Conservation (phyloP, 1,284 basidiomycete species). For the Tetrapyrgos nigripes region DNA sequence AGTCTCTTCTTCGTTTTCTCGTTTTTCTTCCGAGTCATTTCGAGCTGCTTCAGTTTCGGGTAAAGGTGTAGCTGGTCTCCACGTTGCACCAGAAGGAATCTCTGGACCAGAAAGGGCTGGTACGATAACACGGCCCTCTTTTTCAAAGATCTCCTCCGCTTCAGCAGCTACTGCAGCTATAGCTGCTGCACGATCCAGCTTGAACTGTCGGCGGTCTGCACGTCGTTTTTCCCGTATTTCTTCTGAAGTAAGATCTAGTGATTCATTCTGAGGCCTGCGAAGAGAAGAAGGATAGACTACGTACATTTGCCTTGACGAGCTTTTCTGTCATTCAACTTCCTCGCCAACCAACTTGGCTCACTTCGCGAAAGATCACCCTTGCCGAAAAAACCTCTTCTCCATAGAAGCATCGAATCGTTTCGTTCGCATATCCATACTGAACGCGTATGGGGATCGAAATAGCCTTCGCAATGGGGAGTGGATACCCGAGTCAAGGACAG, state of each 20-base stretch:
- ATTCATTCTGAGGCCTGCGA: slow-evolving; percentile 7
- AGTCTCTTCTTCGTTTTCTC: slow-evolving; percentile 50
- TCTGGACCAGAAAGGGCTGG: slow-evolving; percentile 60
- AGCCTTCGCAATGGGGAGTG: slow-evolving; percentile 61
- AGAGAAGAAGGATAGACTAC: slow-evolving; percentile 4
- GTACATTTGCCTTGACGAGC: slow-evolving; percentile 41
- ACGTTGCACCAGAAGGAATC: slow-evolving; percentile 81
- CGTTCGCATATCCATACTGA: slow-evolving; percentile 82
- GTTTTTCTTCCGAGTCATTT: slow-evolving; percentile 15
- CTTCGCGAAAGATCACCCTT: slow-evolving; percentile 94
- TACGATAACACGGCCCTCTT: slow-evolving; percentile 64
- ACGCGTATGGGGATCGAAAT: slow-evolving; percentile 75
- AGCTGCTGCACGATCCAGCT: slow-evolving; percentile 85
- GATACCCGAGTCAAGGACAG: slow-evolving; percentile 49
- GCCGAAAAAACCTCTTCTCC: slow-evolving; percentile 95
- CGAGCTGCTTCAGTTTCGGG: slow-evolving; percentile 12
- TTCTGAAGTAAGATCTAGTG: slow-evolving; percentile 78
- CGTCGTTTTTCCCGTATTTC: slow-evolving; percentile 87
- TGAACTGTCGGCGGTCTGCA: slow-evolving; percentile 88
- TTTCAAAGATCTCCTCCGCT: slow-evolving; percentile 74
- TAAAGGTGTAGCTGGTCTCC: slow-evolving; percentile 55
- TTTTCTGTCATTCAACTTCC: slow-evolving; percentile 75
- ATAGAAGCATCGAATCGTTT: slow-evolving; percentile 73
- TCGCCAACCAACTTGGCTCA: slow-evolving; percentile 91
- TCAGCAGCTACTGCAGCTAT: slow-evolving; percentile 77